Percentiles rank a stretch among this genome's conserved stretches.
Evolutionary conservation across 768 basidiomycete genomes (phyloP).

Genomic region (Cystofilobasidium capitatum): DNA sequence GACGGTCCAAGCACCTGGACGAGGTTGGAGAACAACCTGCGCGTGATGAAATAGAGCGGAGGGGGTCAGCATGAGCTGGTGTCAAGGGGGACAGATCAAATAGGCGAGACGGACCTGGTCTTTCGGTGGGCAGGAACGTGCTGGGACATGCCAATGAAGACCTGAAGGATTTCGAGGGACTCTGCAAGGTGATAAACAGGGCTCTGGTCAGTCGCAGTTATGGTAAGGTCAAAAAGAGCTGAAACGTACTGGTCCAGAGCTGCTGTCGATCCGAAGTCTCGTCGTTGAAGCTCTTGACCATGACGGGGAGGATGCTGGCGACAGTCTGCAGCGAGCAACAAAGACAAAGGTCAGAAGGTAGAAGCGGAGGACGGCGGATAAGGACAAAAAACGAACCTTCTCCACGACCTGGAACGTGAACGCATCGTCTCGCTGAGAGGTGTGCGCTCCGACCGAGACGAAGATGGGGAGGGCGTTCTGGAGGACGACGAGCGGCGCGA

Average conservation of each 20-base stretch:
- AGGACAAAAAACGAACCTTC: slow-evolving; percentile 48
- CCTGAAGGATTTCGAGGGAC: slow-evolving; percentile 69
- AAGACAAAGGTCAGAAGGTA: background rate
- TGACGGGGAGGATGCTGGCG: slow-evolving; percentile 84
- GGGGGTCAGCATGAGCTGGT: background rate
- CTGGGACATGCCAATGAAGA: slow-evolving; percentile 86
- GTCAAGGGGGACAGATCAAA: background rate
- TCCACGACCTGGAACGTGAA: slow-evolving; percentile 94
- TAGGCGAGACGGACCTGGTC: slow-evolving; percentile 53
- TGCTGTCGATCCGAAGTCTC: slow-evolving; percentile 50
- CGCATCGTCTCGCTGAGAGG: slow-evolving; percentile 90
- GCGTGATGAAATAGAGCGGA: background rate
- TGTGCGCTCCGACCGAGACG: slow-evolving; percentile 98
- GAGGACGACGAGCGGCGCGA: slow-evolving; percentile 81
- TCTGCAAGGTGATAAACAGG: slow-evolving; percentile 30
- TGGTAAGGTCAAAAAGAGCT: too few species aligned
- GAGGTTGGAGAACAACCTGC: slow-evolving; percentile 80
- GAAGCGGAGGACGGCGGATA: background rate
- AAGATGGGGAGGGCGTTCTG: slow-evolving; percentile 97
- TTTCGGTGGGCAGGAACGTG: slow-evolving; percentile 90
- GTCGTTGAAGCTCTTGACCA: slow-evolving; percentile 66
- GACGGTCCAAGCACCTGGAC: slow-evolving; percentile 67
- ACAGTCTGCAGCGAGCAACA: slow-evolving; percentile 55
- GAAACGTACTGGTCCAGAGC: slow-evolving; percentile 49
- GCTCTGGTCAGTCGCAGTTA: slow-evolving; percentile 9